These are phyloP conservation scores for Bolboschoenoplectus hybrid DNA, from an alignment of 202 grass and related monocot genomes.

Conservation along the genomic window DNA sequence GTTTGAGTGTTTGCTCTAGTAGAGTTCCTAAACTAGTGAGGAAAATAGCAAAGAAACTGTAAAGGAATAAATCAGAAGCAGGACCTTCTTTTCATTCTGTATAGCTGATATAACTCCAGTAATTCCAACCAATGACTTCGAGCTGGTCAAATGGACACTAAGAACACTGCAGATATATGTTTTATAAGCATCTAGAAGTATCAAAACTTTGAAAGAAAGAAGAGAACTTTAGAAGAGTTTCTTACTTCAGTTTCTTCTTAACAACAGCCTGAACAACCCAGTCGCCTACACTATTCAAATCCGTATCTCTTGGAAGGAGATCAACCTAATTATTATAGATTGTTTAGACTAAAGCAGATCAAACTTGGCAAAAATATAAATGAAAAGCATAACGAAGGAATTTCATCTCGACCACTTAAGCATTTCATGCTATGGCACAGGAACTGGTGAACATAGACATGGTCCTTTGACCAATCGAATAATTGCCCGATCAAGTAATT, in stretches of 20 bases:
- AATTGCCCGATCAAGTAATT: background rate
- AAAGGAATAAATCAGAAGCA: slow-evolving; percentile 13
- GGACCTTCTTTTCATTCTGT: slow-evolving; percentile 88
- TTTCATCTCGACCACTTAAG: background rate
- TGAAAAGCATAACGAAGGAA: background rate
- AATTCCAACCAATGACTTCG: slow-evolving; percentile 90
- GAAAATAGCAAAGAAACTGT: slow-evolving; percentile 16
- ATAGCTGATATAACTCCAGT: slow-evolving; percentile 88
- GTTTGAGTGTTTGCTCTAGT: background rate
- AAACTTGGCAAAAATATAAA: background rate
- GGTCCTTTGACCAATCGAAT: background rate
- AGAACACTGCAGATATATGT: slow-evolving; percentile 53
- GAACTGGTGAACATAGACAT: background rate
- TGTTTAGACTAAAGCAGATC: background rate
- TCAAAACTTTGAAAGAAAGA: slow-evolving; percentile 11
- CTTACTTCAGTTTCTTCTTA: slow-evolving; percentile 92
- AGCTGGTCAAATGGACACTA: slow-evolving; percentile 88
- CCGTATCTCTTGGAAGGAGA: slow-evolving; percentile 82
- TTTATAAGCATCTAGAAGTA: background rate
- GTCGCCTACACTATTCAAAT: slow-evolving; percentile 82
- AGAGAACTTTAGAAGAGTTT: background rate
- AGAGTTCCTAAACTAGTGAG: background rate
- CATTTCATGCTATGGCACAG: background rate
- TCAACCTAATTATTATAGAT: slow-evolving; percentile 51
- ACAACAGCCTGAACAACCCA: slow-evolving; percentile 84